Percentiles rank a stretch among this genome's conserved stretches.
Conservation (phyloP, 192 early-diverging fungal species). For the Glomus cerebriforme region DNA sequence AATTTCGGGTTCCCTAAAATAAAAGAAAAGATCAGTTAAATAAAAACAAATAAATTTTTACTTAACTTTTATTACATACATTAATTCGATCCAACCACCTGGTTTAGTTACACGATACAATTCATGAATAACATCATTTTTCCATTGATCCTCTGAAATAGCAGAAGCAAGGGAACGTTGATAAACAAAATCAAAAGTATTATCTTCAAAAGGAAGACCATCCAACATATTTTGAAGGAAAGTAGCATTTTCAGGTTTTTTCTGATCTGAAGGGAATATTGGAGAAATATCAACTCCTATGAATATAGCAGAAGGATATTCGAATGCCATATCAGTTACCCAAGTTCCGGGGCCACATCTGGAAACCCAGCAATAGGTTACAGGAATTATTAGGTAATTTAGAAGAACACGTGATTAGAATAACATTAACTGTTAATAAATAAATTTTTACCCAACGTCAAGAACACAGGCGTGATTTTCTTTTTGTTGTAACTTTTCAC, state of each 20-base stretch:
- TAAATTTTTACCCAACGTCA: constrained; percentile 25
- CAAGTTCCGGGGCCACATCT: constrained; percentile 41
- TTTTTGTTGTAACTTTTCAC: background rate
- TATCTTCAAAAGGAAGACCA: constrained; percentile 27
- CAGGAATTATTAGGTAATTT: background rate
- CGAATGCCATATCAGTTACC: constrained; percentile 42
- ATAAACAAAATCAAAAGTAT: constrained; percentile 29
- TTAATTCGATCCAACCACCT: constrained; percentile 31
- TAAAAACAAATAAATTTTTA: background rate
- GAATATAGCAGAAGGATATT: constrained; percentile 35
- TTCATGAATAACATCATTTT: constrained; percentile 7
- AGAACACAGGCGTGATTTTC: background rate
- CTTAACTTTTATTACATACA: background rate
- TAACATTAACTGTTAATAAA: background rate
- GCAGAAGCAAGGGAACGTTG: background rate
- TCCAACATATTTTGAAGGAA: constrained; percentile 27
- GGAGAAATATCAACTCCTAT: constrained; percentile 43
- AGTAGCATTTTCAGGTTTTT: constrained; percentile 7
- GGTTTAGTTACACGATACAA: constrained; percentile 27
- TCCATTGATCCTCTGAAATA: constrained; percentile 2
- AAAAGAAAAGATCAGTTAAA: background rate
- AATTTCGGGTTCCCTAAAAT: constrained; percentile 9
- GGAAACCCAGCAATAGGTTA: background rate
- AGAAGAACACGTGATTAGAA: background rate
- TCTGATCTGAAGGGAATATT: background rate